Evolutionary conservation across 208 protist species (phyloP).

Genomic region (Leishmania guyanensis): DNA sequence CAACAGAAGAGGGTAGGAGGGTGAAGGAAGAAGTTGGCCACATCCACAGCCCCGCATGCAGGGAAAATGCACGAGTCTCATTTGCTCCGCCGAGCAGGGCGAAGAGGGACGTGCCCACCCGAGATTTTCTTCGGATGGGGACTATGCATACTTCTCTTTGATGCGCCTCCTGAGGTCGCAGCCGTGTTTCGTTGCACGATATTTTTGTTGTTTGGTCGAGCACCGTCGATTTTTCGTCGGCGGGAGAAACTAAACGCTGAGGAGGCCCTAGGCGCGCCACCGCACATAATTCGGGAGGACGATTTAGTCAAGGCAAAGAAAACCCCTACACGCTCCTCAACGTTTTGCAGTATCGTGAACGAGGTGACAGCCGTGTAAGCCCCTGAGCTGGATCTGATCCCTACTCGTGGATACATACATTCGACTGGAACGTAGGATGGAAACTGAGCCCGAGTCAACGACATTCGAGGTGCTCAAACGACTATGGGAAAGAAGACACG

Average conservation of each 20-base stretch:
- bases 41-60: neutral
- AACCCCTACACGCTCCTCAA: neutral
- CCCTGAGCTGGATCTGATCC: neutral
- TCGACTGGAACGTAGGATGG: neutral
- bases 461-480: neutral
- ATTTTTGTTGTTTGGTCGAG: neutral
- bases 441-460: neutral
- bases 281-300: neutral
- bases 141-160: neutral
- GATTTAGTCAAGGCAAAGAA: neutral
- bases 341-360: neutral
- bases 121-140: neutral
- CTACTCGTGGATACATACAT: neutral
- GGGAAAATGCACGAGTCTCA: neutral
- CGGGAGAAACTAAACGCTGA: neutral
- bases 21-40: neutral
- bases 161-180: neutral
- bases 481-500: neutral
- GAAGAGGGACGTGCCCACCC: neutral
- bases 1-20: neutral
- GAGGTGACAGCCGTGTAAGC: neutral
- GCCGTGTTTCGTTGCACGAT: neutral
- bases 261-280: neutral
- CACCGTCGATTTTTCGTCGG: neutral
- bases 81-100: neutral